phyloP scores from a whole-genome alignment of 495 filamentous ascomycete species.

The Penicillium goetzii region DNA sequence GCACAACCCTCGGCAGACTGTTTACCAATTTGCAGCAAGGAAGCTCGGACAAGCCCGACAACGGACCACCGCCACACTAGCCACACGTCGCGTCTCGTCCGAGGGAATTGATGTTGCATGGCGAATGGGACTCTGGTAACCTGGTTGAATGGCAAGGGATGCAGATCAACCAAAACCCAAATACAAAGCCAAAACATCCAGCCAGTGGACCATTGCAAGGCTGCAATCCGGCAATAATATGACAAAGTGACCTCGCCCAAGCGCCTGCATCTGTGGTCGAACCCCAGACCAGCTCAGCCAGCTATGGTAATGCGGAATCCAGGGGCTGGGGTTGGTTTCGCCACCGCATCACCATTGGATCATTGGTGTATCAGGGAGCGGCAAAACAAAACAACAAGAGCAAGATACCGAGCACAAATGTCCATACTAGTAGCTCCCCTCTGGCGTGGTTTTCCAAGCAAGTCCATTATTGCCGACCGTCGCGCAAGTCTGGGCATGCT shows the following conservation, averaged over 20 bases:
- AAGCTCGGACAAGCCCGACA: slow-evolving; percentile 1
- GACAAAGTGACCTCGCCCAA: neutral
- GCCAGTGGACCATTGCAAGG: neutral
- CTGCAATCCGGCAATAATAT: neutral
- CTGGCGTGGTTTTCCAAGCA: neutral
- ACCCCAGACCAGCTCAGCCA: neutral
- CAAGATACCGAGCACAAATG: neutral
- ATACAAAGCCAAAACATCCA: slow-evolving; percentile 10
- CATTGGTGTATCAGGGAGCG: slow-evolving; percentile 7
- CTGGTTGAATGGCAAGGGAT: slow-evolving; percentile 17
- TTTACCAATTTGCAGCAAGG: neutral
- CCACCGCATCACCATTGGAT: slow-evolving; percentile 8
- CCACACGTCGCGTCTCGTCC: slow-evolving; percentile 4
- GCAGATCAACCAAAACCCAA: slow-evolving; percentile 10
- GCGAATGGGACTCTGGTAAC: neutral
- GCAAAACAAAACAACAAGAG: neutral
- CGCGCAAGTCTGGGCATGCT: neutral
- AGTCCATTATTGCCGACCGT: slow-evolving; percentile 5
- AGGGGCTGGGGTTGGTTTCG: slow-evolving; percentile 14
- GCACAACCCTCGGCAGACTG: neutral
- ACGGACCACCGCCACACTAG: slow-evolving; percentile 9
- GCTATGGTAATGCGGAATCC: slow-evolving; percentile 10
- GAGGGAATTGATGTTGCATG: neutral
- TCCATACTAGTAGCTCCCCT: neutral
- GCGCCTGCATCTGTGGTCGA: neutral